phyloP scores from a whole-genome alignment of 139 green algal species.

The Dunaliella primolecta region DNA sequence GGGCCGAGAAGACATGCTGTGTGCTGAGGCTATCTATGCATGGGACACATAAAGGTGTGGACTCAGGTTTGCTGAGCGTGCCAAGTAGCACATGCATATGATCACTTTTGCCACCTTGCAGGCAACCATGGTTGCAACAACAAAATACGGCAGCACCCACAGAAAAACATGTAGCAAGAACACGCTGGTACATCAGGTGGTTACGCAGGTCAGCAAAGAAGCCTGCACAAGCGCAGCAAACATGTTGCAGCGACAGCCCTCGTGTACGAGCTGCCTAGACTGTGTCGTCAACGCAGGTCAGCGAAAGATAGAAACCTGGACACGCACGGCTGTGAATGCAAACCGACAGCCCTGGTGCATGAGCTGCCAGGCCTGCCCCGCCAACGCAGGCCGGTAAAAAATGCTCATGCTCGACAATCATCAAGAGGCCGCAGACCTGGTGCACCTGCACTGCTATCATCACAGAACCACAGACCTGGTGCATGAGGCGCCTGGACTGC shows the following conservation, averaged over 20 bases:
- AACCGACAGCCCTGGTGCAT: neutral
- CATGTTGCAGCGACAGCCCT: neutral
- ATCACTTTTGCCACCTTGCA: neutral
- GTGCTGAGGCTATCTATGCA: neutral
- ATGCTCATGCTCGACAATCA: neutral
- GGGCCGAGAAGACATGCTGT: too few relatives aligned
- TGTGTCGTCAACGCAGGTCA: too few relatives aligned
- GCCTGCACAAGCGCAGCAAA: neutral
- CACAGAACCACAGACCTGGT: neutral
- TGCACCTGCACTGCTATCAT: neutral
- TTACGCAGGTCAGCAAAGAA: neutral
- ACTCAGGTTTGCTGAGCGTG: too few relatives aligned
- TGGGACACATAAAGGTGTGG: neutral
- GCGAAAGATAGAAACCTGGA: too few relatives aligned
- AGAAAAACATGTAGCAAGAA: neutral
- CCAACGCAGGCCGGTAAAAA: too few relatives aligned
- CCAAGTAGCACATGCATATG: too few relatives aligned
- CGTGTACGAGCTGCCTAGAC: neutral
- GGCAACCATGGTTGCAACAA: too few relatives aligned
- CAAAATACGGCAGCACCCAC: too few relatives aligned
- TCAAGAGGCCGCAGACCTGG: neutral
- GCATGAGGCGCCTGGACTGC: constrained; percentile 22
- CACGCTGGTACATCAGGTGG: neutral
- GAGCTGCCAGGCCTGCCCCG: too few relatives aligned
- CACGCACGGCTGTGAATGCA: too few relatives aligned